These are phyloP conservation scores for Fusarium mundagurra DNA, from an alignment of 2,329 filamentous ascomycete species.

Conservation along the genomic window DNA sequence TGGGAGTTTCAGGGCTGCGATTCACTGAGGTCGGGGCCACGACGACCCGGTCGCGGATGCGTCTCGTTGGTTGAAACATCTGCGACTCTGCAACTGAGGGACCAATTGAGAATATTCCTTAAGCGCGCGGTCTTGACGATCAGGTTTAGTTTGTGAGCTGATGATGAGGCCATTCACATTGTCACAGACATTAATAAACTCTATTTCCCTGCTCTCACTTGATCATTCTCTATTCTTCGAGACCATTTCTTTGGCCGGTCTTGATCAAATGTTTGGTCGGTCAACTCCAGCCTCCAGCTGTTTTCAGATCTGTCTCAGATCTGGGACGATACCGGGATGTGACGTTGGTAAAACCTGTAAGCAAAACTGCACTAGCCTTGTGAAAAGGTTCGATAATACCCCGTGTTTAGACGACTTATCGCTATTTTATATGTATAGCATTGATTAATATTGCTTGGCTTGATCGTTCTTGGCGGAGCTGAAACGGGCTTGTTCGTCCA, in stretches of 20 bases:
- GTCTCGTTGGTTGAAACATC: constrained; percentile 33
- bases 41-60: constrained; percentile 35
- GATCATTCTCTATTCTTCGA: too few relatives aligned
- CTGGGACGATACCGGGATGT: constrained; percentile 10
- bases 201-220: neutral
- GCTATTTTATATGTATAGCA: constrained; percentile 4
- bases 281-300: neutral
- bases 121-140: constrained; percentile 23
- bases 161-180: neutral
- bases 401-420: neutral
- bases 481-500: neutral
- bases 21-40: constrained; percentile 20
- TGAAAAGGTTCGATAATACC: neutral
- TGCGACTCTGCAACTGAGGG: neutral
- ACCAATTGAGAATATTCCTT: constrained; percentile 20
- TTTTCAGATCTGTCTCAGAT: constrained; percentile 20
- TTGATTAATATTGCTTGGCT: neutral
- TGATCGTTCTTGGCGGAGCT: neutral
- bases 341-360: constrained; percentile 27
- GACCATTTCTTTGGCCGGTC: neutral
- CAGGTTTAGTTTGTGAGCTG: constrained; percentile 10
- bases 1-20: neutral
- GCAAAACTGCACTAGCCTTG: neutral
- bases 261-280: neutral
- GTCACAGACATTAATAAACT: neutral